A percentile compares a stretch with the other conserved stretches of the same genome.
These are phyloP conservation scores for Lanmaoa pseudosensibilis DNA, from an alignment of 768 basidiomycete genomes.

Conservation along the genomic window DNA sequence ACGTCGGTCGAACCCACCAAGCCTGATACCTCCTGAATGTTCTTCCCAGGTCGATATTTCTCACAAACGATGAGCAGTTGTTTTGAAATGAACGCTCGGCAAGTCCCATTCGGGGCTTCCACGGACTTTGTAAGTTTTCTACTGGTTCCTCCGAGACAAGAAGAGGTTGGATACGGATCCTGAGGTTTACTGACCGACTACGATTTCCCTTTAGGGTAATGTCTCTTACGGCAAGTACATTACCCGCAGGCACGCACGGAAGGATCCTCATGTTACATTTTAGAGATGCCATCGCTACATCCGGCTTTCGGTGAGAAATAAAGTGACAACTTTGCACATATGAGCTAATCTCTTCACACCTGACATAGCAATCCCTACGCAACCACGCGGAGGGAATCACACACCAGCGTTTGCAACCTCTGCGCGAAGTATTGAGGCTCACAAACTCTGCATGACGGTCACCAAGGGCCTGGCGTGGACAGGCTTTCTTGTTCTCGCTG, in stretches of 20 bases:
- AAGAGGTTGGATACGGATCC: neutral
- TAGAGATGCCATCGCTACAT: slow-evolving; percentile 64
- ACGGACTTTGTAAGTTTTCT: slow-evolving; percentile 70
- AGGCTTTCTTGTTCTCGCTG: slow-evolving; percentile 58
- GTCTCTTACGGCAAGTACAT: slow-evolving; percentile 59
- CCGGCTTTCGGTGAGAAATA: slow-evolving; percentile 54
- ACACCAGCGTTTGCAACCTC: slow-evolving; percentile 65
- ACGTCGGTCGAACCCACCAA: slow-evolving; percentile 17
- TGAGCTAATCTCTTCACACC: slow-evolving; percentile 25
- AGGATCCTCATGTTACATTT: slow-evolving; percentile 16
- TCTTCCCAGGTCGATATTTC: slow-evolving; percentile 51
- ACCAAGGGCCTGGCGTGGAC: slow-evolving; percentile 63
- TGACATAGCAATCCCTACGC: slow-evolving; percentile 65
- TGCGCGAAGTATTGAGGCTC: slow-evolving; percentile 60
- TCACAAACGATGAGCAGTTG: slow-evolving; percentile 43
- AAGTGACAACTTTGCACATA: neutral
- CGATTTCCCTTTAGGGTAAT: slow-evolving; percentile 55
- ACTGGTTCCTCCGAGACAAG: neutral
- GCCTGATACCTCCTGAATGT: slow-evolving; percentile 2
- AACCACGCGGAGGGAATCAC: slow-evolving; percentile 71
- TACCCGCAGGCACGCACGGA: slow-evolving; percentile 4
- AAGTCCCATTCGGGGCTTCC: slow-evolving; percentile 52
- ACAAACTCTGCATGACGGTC: slow-evolving; percentile 54
- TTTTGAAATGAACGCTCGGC: slow-evolving; percentile 43
- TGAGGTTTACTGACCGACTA: slow-evolving; percentile 11